A percentile compares a stretch with the other conserved stretches of the same genome.
Conservation (phyloP, 2,329 filamentous ascomycete genomes). For the Rutstroemia sp. region DNA sequence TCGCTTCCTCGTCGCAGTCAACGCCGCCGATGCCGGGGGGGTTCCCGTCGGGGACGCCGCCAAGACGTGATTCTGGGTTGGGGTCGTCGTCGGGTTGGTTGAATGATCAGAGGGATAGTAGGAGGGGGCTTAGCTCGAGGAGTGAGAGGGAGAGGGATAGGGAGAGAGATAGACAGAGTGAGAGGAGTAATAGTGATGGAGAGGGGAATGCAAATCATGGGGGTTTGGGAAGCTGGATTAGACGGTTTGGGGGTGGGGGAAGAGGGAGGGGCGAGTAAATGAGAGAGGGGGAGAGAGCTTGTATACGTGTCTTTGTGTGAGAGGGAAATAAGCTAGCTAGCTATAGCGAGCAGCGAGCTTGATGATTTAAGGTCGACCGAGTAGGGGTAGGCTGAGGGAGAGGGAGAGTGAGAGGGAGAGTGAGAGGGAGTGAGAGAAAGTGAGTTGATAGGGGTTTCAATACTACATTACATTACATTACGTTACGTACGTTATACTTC, state of each 20-base stretch:
- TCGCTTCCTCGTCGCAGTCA: background rate
- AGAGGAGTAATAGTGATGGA: constrained; percentile 23
- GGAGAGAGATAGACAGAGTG: constrained; percentile 14
- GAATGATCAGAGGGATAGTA: constrained; percentile 4
- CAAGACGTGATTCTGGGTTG: constrained; percentile 16
- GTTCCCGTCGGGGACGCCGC: constrained; percentile 8
- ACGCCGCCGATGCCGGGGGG: constrained; percentile 11
- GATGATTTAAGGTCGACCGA: too few species aligned
- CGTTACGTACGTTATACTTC: too few species aligned
- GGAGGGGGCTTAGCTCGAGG: background rate
- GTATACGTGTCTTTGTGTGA: too few species aligned
- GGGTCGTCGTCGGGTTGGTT: background rate
- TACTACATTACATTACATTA: too few species aligned
- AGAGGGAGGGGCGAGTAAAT: background rate
- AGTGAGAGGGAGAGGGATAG: background rate
- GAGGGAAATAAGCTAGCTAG: too few species aligned
- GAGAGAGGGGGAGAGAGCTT: background rate
- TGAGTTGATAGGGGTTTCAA: too few species aligned
- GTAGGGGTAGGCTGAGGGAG: too few species aligned
- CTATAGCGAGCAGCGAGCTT: too few species aligned
- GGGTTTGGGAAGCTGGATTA: constrained; percentile 16
- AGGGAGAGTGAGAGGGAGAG: too few species aligned
- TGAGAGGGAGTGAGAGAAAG: too few species aligned
- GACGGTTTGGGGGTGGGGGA: constrained; percentile 18
- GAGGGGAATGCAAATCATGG: constrained; percentile 10